phyloP scores from a whole-genome alignment of 441 rosid species.

The Dalechampia spathulata region DNA sequence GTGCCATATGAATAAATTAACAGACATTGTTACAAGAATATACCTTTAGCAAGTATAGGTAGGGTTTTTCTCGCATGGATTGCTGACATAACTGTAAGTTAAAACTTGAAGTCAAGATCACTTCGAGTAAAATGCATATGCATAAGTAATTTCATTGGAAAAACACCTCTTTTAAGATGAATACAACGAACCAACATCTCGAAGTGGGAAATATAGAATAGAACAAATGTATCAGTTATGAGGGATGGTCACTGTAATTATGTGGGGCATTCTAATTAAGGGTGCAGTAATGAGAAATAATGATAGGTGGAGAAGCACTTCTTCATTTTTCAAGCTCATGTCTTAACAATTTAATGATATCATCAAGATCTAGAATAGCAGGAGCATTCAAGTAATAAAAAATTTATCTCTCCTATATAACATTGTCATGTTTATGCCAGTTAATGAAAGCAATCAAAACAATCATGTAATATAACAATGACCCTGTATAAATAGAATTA shows the following conservation, averaged over 20 bases:
- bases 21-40: conserved; percentile 3
- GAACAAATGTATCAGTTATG: too few relatives aligned
- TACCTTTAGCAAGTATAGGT: conserved; percentile 28
- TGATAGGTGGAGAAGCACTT: too few relatives aligned
- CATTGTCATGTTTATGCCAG: not conserved
- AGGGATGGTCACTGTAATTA: too few relatives aligned
- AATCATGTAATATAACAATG: not conserved
- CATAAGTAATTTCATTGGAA: conserved; percentile 1
- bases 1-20: not conserved
- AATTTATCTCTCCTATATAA: not conserved
- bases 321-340: conserved; percentile 1
- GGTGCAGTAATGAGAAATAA: conserved; percentile 4
- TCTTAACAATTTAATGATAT: not conserved
- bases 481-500: too few relatives aligned
- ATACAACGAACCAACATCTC: too few relatives aligned
- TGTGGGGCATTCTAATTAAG: not conserved
- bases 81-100: conserved; percentile 32
- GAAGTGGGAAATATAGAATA: too few relatives aligned
- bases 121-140: conserved; percentile 4
- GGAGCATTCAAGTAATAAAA: not conserved
- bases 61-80: conserved; percentile 27
- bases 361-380: not conserved
- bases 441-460: not conserved
- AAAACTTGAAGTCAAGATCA: conserved; percentile 16
- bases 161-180: not conserved